phyloP scores from a whole-genome alignment of 441 rosid species.

The Aleurites moluccanus region DNA sequence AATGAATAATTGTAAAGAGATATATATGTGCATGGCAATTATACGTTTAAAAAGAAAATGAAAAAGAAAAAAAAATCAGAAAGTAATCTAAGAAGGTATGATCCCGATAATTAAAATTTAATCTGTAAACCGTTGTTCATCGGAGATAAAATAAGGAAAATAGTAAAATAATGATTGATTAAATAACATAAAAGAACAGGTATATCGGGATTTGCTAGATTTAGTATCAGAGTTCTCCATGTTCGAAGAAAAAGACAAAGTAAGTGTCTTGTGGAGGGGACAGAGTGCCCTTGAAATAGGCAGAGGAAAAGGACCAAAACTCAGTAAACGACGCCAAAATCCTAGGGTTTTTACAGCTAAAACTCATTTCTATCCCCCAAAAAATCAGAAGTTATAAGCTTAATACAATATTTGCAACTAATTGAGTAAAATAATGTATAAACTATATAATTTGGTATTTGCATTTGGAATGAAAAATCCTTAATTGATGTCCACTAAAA shows the following conservation, averaged over 20 bases:
- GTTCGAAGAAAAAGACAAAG: conserved; percentile 37
- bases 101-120: neutral
- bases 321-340: neutral
- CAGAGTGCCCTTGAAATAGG: conserved; percentile 47
- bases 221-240: conserved; percentile 44
- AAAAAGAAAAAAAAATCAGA: neutral
- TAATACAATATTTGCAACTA: too few species aligned
- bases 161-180: neutral
- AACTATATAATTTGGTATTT: too few species aligned
- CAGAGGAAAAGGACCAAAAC: conserved; percentile 43
- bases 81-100: neutral
- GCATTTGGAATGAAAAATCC: too few species aligned
- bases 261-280: conserved; percentile 39
- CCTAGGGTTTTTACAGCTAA: neutral
- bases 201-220: conserved; percentile 77
- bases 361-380: too few species aligned
- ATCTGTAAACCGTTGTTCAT: neutral
- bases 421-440: too few species aligned
- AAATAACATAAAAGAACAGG: conserved; percentile 30
- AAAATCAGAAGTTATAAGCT: too few species aligned
- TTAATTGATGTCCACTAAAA: too few species aligned
- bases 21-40: neutral
- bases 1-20: too few species aligned
- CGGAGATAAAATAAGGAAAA: neutral
- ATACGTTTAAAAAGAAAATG: neutral